phyloP scores from a whole-genome alignment of 345 rosid genomes.

The Acer saccharum region DNA sequence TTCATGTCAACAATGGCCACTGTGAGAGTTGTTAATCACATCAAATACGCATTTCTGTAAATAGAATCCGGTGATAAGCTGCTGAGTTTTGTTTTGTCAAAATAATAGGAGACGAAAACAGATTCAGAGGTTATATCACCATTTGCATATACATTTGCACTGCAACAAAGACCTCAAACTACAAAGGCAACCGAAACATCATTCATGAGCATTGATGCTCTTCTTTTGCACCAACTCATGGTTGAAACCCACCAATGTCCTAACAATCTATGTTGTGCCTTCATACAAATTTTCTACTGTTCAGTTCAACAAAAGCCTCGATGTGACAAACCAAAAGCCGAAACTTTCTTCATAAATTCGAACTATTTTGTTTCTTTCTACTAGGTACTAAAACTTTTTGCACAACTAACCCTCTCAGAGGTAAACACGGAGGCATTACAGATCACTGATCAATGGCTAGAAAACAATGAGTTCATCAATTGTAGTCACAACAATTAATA shows the following conservation, averaged over 20 bases:
- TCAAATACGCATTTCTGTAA: too few species aligned
- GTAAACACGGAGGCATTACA: neutral
- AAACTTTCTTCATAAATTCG: neutral
- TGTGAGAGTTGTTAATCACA: too few species aligned
- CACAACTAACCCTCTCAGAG: neutral
- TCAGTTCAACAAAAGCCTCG: neutral
- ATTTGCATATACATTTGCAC: conserved; percentile 30
- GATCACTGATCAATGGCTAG: neutral
- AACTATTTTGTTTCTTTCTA: neutral
- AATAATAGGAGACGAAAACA: conserved; percentile 1
- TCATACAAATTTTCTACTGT: neutral
- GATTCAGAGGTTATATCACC: conserved; percentile 21
- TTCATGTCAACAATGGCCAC: too few species aligned
- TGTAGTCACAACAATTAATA: neutral
- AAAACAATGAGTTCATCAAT: neutral
- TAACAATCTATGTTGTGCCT: neutral
- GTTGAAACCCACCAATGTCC: neutral
- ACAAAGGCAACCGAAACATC: conserved; percentile 23
- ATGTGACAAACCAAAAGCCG: neutral
- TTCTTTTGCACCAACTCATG: neutral
- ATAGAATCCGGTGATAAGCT: too few species aligned
- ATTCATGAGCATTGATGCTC: neutral
- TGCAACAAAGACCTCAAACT: conserved; percentile 14
- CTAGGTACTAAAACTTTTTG: neutral
- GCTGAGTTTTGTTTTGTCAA: too few species aligned